These are phyloP conservation scores for Hyaloscypha bicolor DNA, from an alignment of 495 filamentous ascomycete species.

Conservation along the genomic window DNA sequence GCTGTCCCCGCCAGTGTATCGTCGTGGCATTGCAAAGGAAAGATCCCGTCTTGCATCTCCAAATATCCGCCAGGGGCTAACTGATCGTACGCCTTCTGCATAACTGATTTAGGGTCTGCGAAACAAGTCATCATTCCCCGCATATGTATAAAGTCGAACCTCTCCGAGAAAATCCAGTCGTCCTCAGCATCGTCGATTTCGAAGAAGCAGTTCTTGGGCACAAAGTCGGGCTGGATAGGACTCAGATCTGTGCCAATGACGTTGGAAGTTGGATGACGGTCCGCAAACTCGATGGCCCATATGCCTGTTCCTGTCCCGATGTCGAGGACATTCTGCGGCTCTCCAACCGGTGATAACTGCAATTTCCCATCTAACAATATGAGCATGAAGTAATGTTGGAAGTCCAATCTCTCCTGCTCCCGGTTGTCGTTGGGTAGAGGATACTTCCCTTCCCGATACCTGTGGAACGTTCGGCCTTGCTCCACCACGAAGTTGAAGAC, in stretches of 20 bases:
- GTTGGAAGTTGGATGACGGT: neutral
- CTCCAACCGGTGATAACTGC: too few relatives aligned
- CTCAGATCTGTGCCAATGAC: constrained; percentile 11
- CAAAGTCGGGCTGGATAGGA: constrained; percentile 6
- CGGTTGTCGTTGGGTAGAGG: too few relatives aligned
- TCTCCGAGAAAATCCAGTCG: constrained; percentile 45
- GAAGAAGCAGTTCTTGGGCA: constrained; percentile 48
- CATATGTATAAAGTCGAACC: constrained; percentile 51
- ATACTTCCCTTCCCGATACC: too few relatives aligned
- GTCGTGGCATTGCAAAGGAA: constrained; percentile 14
- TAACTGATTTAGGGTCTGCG: neutral
- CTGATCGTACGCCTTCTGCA: neutral
- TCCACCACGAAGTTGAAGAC: too few relatives aligned
- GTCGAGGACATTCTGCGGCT: too few relatives aligned
- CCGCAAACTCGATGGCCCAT: neutral
- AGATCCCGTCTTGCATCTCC: neutral
- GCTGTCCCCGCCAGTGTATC: constrained; percentile 6
- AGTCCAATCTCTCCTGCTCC: too few relatives aligned
- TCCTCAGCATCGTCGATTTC: constrained; percentile 53
- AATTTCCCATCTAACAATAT: too few relatives aligned
- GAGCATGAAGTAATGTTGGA: too few relatives aligned
- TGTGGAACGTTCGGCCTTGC: too few relatives aligned
- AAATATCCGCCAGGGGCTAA: constrained; percentile 13
- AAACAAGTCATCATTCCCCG: constrained; percentile 46
- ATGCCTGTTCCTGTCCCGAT: too few relatives aligned